Conservation (phyloP, 345 rosid genomes). For the Boechera divaricarpa region DNA sequence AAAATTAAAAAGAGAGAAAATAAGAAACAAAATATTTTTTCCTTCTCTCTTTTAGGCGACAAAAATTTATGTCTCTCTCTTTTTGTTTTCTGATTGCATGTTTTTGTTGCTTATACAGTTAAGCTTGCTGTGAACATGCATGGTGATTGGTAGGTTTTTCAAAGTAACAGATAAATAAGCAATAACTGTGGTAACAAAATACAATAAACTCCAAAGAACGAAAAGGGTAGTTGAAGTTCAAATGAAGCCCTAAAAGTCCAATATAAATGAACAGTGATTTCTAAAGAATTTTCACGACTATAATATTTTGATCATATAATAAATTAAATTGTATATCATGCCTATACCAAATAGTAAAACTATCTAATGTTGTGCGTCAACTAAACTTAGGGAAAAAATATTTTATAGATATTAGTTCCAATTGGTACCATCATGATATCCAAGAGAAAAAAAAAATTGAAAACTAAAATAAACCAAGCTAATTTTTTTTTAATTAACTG, state of each 20-base stretch:
- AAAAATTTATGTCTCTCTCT: background rate
- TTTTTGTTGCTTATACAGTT: background rate
- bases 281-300: background rate
- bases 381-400: background rate
- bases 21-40: background rate
- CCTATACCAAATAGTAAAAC: background rate
- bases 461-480: background rate
- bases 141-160: background rate
- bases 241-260: background rate
- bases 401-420: background rate
- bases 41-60: background rate
- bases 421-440: background rate
- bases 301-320: background rate
- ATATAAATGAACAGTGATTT: background rate
- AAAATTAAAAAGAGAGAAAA: background rate
- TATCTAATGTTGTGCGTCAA: background rate
- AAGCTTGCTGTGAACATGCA: background rate
- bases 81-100: background rate
- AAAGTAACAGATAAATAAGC: background rate
- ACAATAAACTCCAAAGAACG: background rate
- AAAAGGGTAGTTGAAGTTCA: background rate
- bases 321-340: background rate
- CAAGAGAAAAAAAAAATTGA: background rate
- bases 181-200: background rate
- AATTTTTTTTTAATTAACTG: too few species aligned